Evolutionary conservation across 2,329 filamentous ascomycete genomes (phyloP).

Genomic region (Ascochyta clinopodiicola): DNA sequence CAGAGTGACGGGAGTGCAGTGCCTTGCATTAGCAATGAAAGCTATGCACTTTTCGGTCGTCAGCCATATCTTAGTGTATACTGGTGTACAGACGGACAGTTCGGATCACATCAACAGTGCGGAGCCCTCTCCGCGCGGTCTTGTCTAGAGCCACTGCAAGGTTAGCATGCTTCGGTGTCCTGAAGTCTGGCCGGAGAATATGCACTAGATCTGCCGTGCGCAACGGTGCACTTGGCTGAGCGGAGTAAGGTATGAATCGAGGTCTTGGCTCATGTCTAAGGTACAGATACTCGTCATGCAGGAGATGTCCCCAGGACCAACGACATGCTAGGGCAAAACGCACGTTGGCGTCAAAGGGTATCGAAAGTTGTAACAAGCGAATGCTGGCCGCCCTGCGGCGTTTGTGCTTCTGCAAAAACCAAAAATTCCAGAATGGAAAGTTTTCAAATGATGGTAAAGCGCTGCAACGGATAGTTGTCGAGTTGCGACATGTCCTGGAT

Average conservation of each 20-base stretch:
- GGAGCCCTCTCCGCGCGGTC: no score
- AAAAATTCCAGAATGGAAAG: neutral
- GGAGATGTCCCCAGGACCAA: neutral
- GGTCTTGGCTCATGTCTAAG: neutral
- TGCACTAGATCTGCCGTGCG: neutral
- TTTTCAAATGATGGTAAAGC: conserved; percentile 38
- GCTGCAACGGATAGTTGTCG: conserved; percentile 38
- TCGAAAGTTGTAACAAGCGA: conserved; percentile 12
- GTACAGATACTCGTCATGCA: neutral
- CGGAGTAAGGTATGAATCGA: neutral
- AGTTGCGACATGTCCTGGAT: conserved; percentile 46
- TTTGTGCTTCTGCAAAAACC: neutral
- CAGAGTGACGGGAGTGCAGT: no score
- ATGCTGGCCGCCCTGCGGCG: conserved; percentile 6
- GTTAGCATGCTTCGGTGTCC: neutral
- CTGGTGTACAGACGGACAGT: no score
- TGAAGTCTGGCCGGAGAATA: neutral
- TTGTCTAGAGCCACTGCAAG: neutral
- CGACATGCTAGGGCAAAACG: neutral
- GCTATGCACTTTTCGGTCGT: no score
- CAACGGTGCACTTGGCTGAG: neutral
- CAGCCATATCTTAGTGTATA: no score
- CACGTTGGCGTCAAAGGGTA: conserved; percentile 11
- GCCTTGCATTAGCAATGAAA: no score
- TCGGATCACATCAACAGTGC: no score